These are phyloP conservation scores for Xerophyta viscosa DNA, from an alignment of 106 monocot species.

Conservation along the genomic window DNA sequence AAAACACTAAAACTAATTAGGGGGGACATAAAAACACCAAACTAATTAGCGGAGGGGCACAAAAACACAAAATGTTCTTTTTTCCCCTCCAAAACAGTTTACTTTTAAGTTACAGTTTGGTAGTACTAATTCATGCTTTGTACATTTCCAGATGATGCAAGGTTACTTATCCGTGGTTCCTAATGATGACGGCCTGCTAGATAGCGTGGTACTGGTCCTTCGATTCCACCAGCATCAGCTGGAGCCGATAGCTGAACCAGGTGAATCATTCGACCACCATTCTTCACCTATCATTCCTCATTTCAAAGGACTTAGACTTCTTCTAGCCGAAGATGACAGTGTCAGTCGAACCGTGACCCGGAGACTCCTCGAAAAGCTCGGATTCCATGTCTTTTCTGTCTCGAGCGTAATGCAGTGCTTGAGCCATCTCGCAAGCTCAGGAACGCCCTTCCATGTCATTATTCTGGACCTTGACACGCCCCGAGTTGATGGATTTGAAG, in stretches of 20 bases:
- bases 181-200: conserved; percentile 17
- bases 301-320: conserved; percentile 31
- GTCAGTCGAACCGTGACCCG: conserved; percentile 23
- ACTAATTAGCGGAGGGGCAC: no score
- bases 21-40: no score
- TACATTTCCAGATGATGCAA: conserved; percentile 44
- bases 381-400: conserved; percentile 24
- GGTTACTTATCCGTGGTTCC: conserved; percentile 26
- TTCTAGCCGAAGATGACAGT: conserved; percentile 21
- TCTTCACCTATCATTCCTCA: background rate
- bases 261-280: background rate
- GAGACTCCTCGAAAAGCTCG: conserved; percentile 36
- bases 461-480: conserved; percentile 25
- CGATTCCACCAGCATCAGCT: conserved; percentile 15
- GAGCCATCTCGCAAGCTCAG: conserved; percentile 14
- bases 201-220: conserved; percentile 27
- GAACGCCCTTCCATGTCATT: conserved; percentile 18
- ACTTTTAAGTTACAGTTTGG: no score
- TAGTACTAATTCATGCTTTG: no score
- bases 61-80: no score
- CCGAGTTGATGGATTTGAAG: conserved; percentile 23
- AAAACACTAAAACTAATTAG: no score
- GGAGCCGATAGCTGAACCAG: conserved; percentile 1
- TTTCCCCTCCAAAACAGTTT: no score
- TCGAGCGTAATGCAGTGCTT: conserved; percentile 20